Evolutionary conservation across 495 filamentous ascomycete species (phyloP), one percentile per base, ranked within the genome.

Genomic region (Chlorociboria aeruginascens): DNA sequence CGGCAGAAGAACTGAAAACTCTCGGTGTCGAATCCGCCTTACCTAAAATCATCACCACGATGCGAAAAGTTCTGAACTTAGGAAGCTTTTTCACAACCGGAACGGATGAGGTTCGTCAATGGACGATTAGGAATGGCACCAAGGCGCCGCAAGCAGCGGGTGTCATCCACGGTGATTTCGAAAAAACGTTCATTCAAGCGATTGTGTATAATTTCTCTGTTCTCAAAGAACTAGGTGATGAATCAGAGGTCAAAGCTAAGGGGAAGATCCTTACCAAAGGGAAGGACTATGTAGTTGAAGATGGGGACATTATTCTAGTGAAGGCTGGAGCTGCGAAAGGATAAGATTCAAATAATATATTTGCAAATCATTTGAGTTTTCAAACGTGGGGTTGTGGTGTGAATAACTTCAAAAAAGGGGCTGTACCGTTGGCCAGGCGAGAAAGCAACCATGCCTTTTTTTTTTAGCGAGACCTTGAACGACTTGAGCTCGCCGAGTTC

Each of bases 131-230:
- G 36, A 89, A 89, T 62, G 89, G 88, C 48, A 93, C 85, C 56
- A 99, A 99, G 72, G 93, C 93, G 32, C 93, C 93, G 13, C 85
- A 89, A 61, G 92, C 93, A 38, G 92, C 93, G 12, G 93, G 93
- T 71, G 93, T 97, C 48, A 99, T 99, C 56, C 93, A 99, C 69
- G 85, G 83, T 47, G 93, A 99, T 62, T 97, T 99, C 52, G 93
- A 99, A 68, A 99, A 99, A 79, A 99, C 93, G 0, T 99, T 99
- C 69, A 99, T 99, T 57, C 93, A 99, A 69, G 86, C 74, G 30
- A 73, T 99, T 50, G 85, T 94, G 39, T 95, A 85, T 69, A 96
- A 93, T 70, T 97, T 79, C 69, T 68, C 55, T 20, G 65, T 73
- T 7, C 71, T 97, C 42, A 85, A 80, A 67, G 89, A 95, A 67